A percentile compares a stretch with the other conserved stretches of the same genome.
Evolutionary conservation across 1,139 yeast species (phyloP).

Genomic region (Lodderomyces theae): DNA sequence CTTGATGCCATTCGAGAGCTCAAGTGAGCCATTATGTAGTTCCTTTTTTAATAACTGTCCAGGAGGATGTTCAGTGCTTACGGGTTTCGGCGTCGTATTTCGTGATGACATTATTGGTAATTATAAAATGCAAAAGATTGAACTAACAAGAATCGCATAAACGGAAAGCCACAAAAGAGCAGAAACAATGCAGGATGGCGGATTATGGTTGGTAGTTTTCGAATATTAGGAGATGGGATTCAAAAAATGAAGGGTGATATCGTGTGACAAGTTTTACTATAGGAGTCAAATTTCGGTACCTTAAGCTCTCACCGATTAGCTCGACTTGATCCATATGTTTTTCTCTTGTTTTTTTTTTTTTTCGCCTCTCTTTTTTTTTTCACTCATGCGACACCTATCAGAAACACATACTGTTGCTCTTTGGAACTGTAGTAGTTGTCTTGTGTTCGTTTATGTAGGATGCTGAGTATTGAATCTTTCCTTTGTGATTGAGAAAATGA

Average conservation of each 20-base stretch:
- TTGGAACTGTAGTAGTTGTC: not conserved
- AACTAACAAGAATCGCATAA: not conserved
- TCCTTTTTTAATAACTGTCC: not conserved
- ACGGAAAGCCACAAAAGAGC: not conserved
- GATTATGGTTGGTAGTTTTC: not conserved
- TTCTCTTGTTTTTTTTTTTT: conserved; percentile 2
- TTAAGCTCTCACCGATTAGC: not conserved
- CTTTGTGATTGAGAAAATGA: too few relatives aligned
- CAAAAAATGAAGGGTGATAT: not conserved
- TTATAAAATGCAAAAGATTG: not conserved
- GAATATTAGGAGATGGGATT: not conserved
- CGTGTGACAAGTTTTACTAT: not conserved
- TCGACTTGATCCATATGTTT: conserved; percentile 1
- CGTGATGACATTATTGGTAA: conserved; percentile 4
- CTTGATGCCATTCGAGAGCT: not conserved
- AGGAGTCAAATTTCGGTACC: not conserved
- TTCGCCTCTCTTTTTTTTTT: not conserved
- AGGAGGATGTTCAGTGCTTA: not conserved
- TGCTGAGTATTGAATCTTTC: too few relatives aligned
- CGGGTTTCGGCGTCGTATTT: conserved; percentile 1
- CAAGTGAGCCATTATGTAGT: not conserved
- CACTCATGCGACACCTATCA: not conserved
- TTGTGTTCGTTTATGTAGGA: too few relatives aligned
- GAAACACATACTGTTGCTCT: too few relatives aligned
- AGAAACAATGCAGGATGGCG: not conserved